Percentiles rank a stretch among this genome's conserved stretches.
Conservation (phyloP, 768 basidiomycete species). For the Fibroporia radiculosa region DNA sequence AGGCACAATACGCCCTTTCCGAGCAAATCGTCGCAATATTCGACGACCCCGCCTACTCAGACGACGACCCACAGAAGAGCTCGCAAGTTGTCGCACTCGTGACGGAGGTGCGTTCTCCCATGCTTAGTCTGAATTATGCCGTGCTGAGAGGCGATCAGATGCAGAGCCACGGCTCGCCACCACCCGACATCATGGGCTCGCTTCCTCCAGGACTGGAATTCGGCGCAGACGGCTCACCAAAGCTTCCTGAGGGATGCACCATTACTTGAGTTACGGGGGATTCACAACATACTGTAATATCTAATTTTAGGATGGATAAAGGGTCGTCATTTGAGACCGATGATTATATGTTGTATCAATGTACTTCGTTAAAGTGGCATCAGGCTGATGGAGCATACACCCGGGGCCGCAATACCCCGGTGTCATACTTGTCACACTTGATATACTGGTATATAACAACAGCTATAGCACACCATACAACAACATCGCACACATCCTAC, state of each 20-base stretch:
- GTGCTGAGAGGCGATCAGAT: conserved; percentile 36
- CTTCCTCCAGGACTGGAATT: conserved; percentile 63
- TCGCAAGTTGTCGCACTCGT: conserved; percentile 58
- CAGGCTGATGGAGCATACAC: too few species aligned
- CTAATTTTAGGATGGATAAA: too few species aligned
- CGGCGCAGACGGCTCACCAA: conserved; percentile 47
- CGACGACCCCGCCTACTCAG: conserved; percentile 50
- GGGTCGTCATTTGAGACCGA: too few species aligned
- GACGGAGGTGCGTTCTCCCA: conserved; percentile 48
- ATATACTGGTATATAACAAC: too few species aligned
- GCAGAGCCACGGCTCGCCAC: conserved; percentile 73
- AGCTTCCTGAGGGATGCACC: conserved; percentile 33
- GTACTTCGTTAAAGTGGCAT: too few species aligned
- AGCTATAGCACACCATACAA: too few species aligned
- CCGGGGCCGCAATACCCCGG: too few species aligned
- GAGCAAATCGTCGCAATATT: conserved; percentile 56
- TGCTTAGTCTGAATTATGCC: background rate
- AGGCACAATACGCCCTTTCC: conserved; percentile 51
- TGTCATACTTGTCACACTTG: too few species aligned
- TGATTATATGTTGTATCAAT: too few species aligned
- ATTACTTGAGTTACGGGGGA: conserved; percentile 19
- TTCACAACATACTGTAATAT: too few species aligned
- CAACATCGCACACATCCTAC: too few species aligned
- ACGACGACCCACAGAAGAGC: conserved; percentile 39
- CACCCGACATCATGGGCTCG: conserved; percentile 75